These are phyloP conservation scores for Raphanus raphanistrum DNA, from an alignment of 345 rosid genomes.

Conservation along the genomic window DNA sequence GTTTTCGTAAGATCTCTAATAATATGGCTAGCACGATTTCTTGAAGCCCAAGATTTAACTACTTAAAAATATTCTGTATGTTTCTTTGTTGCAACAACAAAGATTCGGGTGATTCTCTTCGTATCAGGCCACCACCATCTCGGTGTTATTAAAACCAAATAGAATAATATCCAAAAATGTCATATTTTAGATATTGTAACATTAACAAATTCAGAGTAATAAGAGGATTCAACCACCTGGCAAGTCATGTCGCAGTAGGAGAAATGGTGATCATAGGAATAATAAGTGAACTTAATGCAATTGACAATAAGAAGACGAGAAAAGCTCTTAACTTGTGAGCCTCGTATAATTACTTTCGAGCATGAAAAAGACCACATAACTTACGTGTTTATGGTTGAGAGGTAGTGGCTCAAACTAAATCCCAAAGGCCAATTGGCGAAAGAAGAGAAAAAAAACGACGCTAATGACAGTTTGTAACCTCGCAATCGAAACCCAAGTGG, in stretches of 20 bases:
- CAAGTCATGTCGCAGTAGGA: slow-evolving; percentile 1
- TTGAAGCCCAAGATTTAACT: not conserved
- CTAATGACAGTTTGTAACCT: slow-evolving; percentile 12
- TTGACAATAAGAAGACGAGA: slow-evolving; percentile 17
- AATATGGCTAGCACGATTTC: not conserved
- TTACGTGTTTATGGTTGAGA: slow-evolving; percentile 34
- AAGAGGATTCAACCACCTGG: slow-evolving; percentile 13
- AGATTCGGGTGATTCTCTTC: not conserved
- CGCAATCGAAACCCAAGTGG: slow-evolving; percentile 3
- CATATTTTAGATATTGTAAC: not conserved
- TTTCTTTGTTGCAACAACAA: not conserved
- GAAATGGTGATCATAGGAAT: slow-evolving; percentile 19
- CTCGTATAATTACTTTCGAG: slow-evolving; percentile 16
- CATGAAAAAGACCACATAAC: slow-evolving; percentile 28
- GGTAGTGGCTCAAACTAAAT: slow-evolving; percentile 19
- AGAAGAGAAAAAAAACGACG: not conserved
- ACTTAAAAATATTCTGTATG: not conserved
- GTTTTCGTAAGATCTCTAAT: not conserved
- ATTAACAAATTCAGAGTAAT: not conserved
- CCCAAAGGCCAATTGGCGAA: slow-evolving; percentile 27
- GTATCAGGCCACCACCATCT: not conserved
- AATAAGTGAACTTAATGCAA: not conserved
- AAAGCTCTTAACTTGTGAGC: slow-evolving; percentile 28
- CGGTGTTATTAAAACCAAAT: not conserved
- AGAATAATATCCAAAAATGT: not conserved